These are phyloP conservation scores for Vigna reflexopilosa DNA, from an alignment of 306 rosid species.

Conservation along the genomic window DNA sequence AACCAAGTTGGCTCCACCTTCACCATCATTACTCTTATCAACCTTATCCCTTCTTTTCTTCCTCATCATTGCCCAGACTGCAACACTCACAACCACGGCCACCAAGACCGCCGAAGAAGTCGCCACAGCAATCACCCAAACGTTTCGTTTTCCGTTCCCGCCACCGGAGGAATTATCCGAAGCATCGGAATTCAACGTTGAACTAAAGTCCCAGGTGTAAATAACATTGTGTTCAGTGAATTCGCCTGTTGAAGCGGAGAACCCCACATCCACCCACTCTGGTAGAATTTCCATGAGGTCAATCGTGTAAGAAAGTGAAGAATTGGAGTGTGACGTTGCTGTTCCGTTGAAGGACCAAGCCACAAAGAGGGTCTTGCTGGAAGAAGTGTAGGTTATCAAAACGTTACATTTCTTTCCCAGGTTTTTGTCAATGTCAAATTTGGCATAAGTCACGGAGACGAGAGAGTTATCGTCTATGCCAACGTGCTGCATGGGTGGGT, in stretches of 20 bases:
- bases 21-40: neutral
- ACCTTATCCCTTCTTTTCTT: conserved; percentile 28
- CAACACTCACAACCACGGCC: neutral
- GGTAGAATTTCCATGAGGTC: conserved; percentile 44
- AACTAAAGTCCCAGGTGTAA: conserved; percentile 52
- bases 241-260: conserved; percentile 47
- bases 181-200: conserved; percentile 29
- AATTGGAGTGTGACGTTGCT: neutral
- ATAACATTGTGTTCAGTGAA: conserved; percentile 35
- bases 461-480: conserved; percentile 48
- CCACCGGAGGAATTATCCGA: neutral
- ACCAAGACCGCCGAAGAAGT: conserved; percentile 16
- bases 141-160: neutral
- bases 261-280: conserved; percentile 47
- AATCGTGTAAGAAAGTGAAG: conserved; percentile 18
- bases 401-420: conserved; percentile 27
- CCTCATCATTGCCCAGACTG: conserved; percentile 2
- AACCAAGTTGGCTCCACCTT: neutral
- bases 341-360: conserved; percentile 44
- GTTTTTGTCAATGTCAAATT: conserved; percentile 33
- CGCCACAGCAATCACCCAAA: conserved; percentile 1
- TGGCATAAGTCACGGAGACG: neutral
- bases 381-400: conserved; percentile 28
- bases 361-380: conserved; percentile 11
- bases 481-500: conserved; percentile 43